Base-by-base conservation (phyloP, 768 basidiomycete species). In the Collybia mongolica region DNA sequence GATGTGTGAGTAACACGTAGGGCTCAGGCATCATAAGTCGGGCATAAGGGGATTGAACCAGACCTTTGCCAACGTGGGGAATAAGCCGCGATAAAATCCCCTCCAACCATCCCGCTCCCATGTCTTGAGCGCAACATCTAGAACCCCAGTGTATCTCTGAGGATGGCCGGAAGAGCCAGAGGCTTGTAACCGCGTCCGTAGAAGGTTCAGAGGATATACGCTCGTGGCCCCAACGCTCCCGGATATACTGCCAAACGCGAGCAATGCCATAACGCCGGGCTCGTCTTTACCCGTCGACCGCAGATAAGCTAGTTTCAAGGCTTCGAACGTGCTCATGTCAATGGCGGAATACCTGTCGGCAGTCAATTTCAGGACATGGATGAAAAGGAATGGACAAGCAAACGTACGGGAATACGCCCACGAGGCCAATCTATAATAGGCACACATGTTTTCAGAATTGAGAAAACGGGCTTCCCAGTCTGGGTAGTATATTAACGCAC, bases 241-340 rank as follows among this genome's bases (percentile, higher is more conserved):
- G 14, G 93, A 96, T 54, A 96, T 69, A 59, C 92, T 94, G 39
- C 95, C 95, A 59, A 97, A 98, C 3, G 90, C 84, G 15, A 98
- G 81, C 24, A 93, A 65, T 22, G 90, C 93, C 46, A 94, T 76
- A 5, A 94, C 83, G 2, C 91, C 90, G 0, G 96, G 93, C 65
- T 99, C 95, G 22, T 93, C 87, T 60, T 86, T 82, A 28, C 86
- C 88, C 5, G 90, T 90, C 26, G 94, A 96, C 45, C 84, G 81
- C 35, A 88, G 72, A 66, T 98, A 98, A 2, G 89, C 85, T 39
- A 94, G 73, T 66, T 98, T 98, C 49, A 99, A 82, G 2, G 93
- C 92, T 71, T 98, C 96, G 52, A 97, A 98, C 2, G 95, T 95
- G 59, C 87, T 90, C 91, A 93, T 96, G 68, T 99, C 96, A 55